Percentiles rank a stretch among this genome's conserved stretches.
Conservation (phyloP, 129 eudicot species). For the Lonicera japonica region DNA sequence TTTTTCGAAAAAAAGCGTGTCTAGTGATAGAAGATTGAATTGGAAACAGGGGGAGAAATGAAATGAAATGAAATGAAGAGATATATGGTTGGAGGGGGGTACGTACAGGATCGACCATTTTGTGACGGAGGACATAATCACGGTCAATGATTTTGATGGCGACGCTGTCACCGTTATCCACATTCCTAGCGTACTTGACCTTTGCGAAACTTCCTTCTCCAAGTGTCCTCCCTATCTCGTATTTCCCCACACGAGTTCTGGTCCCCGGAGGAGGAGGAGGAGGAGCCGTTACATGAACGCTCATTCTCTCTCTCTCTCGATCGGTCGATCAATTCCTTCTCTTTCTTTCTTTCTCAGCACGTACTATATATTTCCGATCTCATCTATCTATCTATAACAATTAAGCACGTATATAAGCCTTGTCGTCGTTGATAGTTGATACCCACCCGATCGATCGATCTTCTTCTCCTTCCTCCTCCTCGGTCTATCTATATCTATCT, state of each 20-base stretch:
- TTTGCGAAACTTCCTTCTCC: conserved; percentile 93
- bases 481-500: background rate
- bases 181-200: conserved; percentile 68
- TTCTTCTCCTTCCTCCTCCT: too few relatives aligned
- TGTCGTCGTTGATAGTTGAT: too few relatives aligned
- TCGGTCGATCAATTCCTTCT: too few relatives aligned
- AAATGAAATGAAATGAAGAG: background rate
- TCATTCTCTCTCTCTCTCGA: conserved; percentile 5
- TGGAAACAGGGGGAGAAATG: too few relatives aligned
- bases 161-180: conserved; percentile 45
- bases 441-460: too few relatives aligned
- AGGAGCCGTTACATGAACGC: conserved; percentile 3
- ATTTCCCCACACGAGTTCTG: conserved; percentile 64
- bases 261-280: too few relatives aligned
- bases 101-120: conserved; percentile 73
- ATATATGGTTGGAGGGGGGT: background rate
- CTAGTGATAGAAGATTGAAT: too few relatives aligned
- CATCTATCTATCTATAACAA: too few relatives aligned
- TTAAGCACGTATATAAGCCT: too few relatives aligned
- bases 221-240: conserved; percentile 74
- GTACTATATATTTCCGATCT: too few relatives aligned
- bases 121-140: conserved; percentile 62
- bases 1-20: too few relatives aligned
- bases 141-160: conserved; percentile 90
- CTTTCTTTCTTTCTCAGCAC: too few relatives aligned